Conservation (phyloP, 2,329 filamentous ascomycete genomes). For the Fusarium sp. region DNA sequence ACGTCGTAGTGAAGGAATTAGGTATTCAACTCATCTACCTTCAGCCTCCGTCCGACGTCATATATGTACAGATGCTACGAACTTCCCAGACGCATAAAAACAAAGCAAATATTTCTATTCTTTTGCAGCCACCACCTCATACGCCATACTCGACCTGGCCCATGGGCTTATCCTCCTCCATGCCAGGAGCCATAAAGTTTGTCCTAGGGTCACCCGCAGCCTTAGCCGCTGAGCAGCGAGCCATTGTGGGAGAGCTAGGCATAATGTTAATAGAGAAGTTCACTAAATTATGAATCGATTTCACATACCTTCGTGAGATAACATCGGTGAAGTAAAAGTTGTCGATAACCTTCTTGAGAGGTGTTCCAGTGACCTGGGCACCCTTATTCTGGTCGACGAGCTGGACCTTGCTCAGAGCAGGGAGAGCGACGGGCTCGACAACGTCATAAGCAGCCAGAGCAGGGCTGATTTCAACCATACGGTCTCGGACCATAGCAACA, state of each 20-base stretch:
- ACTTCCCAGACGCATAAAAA: constrained; percentile 46
- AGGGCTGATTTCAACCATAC: constrained; percentile 95
- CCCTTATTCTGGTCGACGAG: constrained; percentile 97
- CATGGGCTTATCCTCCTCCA: constrained; percentile 69
- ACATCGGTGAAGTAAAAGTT: constrained; percentile 99
- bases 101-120: constrained; percentile 49
- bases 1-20: constrained; percentile 35
- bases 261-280: constrained; percentile 35
- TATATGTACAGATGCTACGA: constrained; percentile 53
- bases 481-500: constrained; percentile 85
- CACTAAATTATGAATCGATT: constrained; percentile 2
- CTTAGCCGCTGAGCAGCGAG: constrained; percentile 94
- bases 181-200: constrained; percentile 80
- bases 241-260: constrained; percentile 95
- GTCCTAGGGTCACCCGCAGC: constrained; percentile 80
- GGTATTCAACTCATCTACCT: constrained; percentile 46
- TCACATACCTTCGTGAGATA: constrained; percentile 88
- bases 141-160: constrained; percentile 68
- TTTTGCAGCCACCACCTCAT: constrained; percentile 52
- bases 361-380: constrained; percentile 72
- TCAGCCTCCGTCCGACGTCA: constrained; percentile 43
- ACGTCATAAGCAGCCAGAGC: constrained; percentile 90
- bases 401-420: constrained; percentile 87
- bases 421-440: constrained; percentile 81
- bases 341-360: constrained; percentile 86